Evolutionary conservation across 1,284 basidiomycete species (phyloP).

Genomic region (Puccinia polysora): DNA sequence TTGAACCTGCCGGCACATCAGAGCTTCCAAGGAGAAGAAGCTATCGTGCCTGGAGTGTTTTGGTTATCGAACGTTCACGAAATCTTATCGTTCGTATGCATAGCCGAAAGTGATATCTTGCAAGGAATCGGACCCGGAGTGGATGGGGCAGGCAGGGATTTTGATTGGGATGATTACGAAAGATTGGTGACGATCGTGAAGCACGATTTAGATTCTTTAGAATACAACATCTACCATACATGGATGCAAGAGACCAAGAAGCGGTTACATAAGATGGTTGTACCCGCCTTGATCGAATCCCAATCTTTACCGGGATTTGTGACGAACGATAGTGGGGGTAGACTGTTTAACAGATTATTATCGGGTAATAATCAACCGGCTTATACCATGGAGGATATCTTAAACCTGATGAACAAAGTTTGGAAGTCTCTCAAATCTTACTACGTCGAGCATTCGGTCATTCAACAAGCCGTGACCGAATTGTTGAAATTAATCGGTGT

Average conservation of each 20-base stretch:
- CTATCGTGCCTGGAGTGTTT: constrained; percentile 92
- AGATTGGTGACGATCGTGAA: constrained; percentile 94
- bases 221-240: constrained; percentile 99
- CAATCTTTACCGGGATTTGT: constrained; percentile 97
- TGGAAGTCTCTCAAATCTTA: constrained; percentile 98
- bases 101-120: constrained; percentile 95
- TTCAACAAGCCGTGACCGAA: constrained; percentile 94
- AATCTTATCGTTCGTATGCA: constrained; percentile 96
- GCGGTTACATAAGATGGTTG: constrained; percentile 93
- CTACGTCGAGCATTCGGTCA: constrained; percentile 96
- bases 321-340: constrained; percentile 79
- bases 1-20: constrained; percentile 46
- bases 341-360: constrained; percentile 87
- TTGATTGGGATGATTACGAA: constrained; percentile 97
- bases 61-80: constrained; percentile 99
- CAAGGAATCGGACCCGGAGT: constrained; percentile 91
- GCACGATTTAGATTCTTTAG: constrained; percentile 94
- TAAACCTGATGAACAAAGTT: constrained; percentile 94
- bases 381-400: constrained; percentile 97
- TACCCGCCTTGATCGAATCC: constrained; percentile 94
- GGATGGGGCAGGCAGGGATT: constrained; percentile 81
- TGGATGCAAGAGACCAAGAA: constrained; percentile 99
- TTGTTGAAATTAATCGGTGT: constrained; percentile 93
- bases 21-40: constrained; percentile 82
- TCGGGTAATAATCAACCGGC: constrained; percentile 74